A percentile compares a stretch with the other conserved stretches of the same genome.
Evolutionary conservation across 768 basidiomycete species (phyloP).

Genomic region (Grammothele lineata): DNA sequence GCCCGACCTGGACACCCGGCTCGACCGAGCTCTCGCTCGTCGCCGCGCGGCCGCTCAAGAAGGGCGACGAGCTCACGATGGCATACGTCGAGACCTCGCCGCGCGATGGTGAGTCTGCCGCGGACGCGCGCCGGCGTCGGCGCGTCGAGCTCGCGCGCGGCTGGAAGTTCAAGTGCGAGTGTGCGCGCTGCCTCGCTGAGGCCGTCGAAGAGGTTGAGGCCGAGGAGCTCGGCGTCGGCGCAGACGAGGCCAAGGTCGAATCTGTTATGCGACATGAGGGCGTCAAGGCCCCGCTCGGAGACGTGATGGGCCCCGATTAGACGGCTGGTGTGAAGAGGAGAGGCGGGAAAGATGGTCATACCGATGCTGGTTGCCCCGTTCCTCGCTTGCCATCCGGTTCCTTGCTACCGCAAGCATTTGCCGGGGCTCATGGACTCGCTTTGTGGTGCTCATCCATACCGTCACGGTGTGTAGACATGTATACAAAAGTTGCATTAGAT

Average conservation of each 20-base stretch:
- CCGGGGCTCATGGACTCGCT: no score
- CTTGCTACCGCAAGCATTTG: no score
- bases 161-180: conserved; percentile 78
- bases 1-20: conserved; percentile 60
- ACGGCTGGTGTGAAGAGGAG: no score
- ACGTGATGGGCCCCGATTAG: conserved; percentile 12
- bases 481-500: conserved; percentile 4
- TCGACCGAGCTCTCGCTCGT: conserved; percentile 69
- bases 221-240: conserved; percentile 30
- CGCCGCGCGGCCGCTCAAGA: conserved; percentile 61
- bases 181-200: conserved; percentile 61
- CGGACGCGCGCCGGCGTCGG: conserved; percentile 58
- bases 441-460: no score
- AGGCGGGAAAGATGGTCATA: no score
- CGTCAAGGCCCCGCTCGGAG: conserved; percentile 8
- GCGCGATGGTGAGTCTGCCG: conserved; percentile 45
- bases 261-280: conserved; percentile 26
- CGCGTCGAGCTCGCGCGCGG: conserved; percentile 74
- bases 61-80: conserved; percentile 72
- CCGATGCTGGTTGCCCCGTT: no score
- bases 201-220: conserved; percentile 13
- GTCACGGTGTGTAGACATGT: background rate
- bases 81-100: conserved; percentile 70
- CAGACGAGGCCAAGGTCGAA: conserved; percentile 51
- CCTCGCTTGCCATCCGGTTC: no score